Conservation (phyloP, 257 asterid species). For the Gentiana macrophylla region DNA sequence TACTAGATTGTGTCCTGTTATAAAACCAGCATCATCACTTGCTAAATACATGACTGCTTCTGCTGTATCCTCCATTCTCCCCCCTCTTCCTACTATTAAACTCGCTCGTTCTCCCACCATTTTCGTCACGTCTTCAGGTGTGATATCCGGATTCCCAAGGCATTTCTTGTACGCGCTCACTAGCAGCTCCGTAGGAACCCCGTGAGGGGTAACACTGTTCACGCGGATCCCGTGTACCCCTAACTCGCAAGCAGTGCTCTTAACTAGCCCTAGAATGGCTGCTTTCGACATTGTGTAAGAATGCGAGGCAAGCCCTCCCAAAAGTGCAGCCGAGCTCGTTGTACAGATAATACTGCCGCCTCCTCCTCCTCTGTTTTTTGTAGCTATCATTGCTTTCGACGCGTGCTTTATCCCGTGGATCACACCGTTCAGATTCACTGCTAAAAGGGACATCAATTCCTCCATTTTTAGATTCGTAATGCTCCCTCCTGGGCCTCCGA, state of each 20-base stretch:
- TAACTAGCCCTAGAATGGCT: slow-evolving; percentile 58
- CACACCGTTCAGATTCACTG: slow-evolving; percentile 53
- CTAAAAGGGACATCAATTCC: slow-evolving; percentile 22
- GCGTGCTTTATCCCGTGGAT: slow-evolving; percentile 82
- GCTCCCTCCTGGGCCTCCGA: slow-evolving; percentile 68
- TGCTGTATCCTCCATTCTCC: slow-evolving; percentile 57
- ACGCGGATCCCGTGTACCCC: slow-evolving; percentile 69
- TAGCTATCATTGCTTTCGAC: slow-evolving; percentile 49
- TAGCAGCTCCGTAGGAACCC: slow-evolving; percentile 78
- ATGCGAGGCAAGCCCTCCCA: slow-evolving; percentile 77
- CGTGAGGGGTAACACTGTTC: slow-evolving; percentile 73
- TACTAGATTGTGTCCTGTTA: slow-evolving; percentile 76
- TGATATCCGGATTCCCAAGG: slow-evolving; percentile 33
- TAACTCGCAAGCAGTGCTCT: slow-evolving; percentile 71
- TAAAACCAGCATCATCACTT: slow-evolving; percentile 59
- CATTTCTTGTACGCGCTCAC: slow-evolving; percentile 34
- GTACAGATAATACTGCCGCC: slow-evolving; percentile 63
- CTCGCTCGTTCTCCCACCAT: slow-evolving; percentile 66
- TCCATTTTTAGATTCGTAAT: slow-evolving; percentile 53
- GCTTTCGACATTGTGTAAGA: slow-evolving; percentile 62
- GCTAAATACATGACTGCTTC: slow-evolving; percentile 60
- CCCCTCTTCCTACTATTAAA: slow-evolving; percentile 54
- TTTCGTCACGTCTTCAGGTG: slow-evolving; percentile 42
- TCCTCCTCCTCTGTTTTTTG: slow-evolving; percentile 2
- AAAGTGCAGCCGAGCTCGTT: slow-evolving; percentile 74